Base-by-base conservation (phyloP, 345 rosid genomes). In the Nephelium lappaceum region DNA sequence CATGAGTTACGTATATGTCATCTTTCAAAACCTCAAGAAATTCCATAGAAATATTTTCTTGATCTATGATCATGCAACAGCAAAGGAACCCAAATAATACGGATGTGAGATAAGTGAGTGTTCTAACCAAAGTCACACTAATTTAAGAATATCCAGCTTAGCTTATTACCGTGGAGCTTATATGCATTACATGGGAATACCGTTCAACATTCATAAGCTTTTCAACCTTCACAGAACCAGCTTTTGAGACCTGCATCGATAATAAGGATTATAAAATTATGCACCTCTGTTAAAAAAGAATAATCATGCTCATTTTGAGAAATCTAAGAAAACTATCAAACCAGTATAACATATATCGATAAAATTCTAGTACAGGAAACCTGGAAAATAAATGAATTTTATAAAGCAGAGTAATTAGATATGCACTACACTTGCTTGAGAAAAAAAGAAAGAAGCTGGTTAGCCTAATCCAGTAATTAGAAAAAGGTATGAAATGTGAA, bases 161-260 rank as follows among this genome's bases (percentile, higher is more conserved):
- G 19, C n/a, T 62, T 61, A 92, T 85, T 71, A 93, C 99, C 77
- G 95, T 95, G 24, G 99, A 92, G 89, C 99, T 95, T 69, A 95
- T 93, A 83, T 95, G 98, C 99, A 93, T 93, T 53, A 95, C 98
- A 83, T 93, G 98, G 42, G 97, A 93, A 75, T 92, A 93, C 24
- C 91, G 89, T 79, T 93, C 99, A 73, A 93, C 79, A 83, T 92
- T 88, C 99, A 93, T 94, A 42, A 96, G 97, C 78, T 87, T 91
- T 81, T 96, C 97, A 55, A 94, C 97, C 79, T 84, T 92, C 70
- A 95, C 98, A 0, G 98, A 93, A 66, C 98, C 97, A 72, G 74
- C 67, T 74, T 91, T 88, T 2, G 97, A 88, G 43, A 95, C 99
- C 95, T 91, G 31, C 75, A 82, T 47, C 42, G 67, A 85, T 31